Evolutionary conservation across 768 basidiomycete genomes (phyloP).

Genomic region (Leccinellum rugosiceps): DNA sequence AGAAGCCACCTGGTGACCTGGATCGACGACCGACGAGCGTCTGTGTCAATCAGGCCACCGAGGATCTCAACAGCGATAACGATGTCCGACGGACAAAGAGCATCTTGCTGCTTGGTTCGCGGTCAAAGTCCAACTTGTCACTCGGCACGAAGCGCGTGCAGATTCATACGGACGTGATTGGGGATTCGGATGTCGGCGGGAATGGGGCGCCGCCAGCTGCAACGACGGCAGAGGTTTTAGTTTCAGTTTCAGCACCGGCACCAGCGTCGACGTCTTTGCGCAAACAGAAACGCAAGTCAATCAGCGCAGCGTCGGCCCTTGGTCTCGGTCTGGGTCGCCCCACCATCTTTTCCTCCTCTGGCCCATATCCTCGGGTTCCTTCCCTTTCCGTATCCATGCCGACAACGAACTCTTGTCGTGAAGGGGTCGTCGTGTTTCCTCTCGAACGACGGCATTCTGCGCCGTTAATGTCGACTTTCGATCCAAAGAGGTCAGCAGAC

Average conservation of each 20-base stretch:
- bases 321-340: not conserved
- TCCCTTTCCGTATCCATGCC: not conserved
- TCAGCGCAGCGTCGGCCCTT: constrained; percentile 14
- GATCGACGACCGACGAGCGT: constrained; percentile 27
- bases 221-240: not conserved
- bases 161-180: constrained; percentile 28
- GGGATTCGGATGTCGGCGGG: constrained; percentile 4
- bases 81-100: constrained; percentile 30
- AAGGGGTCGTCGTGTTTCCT: constrained; percentile 18
- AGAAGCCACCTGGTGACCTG: constrained; percentile 6
- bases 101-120: constrained; percentile 29
- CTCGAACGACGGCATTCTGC: constrained; percentile 32
- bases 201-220: not conserved
- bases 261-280: constrained; percentile 1
- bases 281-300: constrained; percentile 26
- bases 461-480: constrained; percentile 17
- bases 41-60: constrained; percentile 31
- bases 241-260: not conserved
- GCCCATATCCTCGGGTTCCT: not conserved
- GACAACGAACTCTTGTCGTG: not conserved
- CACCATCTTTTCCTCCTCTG: not conserved
- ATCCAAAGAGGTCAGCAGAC: constrained; percentile 6
- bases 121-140: constrained; percentile 22
- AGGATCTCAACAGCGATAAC: constrained; percentile 3
- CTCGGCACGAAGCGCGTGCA: constrained; percentile 28